phyloP scores from a whole-genome alignment of 129 eudicot species.

The Flaveria linearis region DNA sequence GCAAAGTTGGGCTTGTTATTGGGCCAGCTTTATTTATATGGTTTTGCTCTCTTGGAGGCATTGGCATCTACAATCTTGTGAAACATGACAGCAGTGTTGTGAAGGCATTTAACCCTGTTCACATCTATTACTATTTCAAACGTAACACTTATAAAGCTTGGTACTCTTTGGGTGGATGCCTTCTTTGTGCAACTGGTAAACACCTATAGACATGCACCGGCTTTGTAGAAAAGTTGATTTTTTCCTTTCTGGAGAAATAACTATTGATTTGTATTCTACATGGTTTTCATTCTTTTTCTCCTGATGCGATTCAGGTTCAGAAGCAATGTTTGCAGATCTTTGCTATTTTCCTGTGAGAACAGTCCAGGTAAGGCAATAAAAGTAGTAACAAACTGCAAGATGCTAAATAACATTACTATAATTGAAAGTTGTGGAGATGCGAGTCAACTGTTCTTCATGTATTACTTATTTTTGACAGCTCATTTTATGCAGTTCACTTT shows the following conservation, averaged over 20 bases:
- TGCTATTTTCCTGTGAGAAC: conserved; percentile 95
- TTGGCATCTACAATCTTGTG: conserved; percentile 87
- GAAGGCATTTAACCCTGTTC: conserved; percentile 84
- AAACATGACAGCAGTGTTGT: conserved; percentile 74
- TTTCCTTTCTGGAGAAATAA: neutral
- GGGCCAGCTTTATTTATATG: conserved; percentile 95
- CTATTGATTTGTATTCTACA: conserved; percentile 5
- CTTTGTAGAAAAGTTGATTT: neutral
- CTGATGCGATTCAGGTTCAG: conserved; percentile 69
- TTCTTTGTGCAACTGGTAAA: conserved; percentile 92
- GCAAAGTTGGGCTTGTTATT: conserved; percentile 91
- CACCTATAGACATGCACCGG: conserved; percentile 14
- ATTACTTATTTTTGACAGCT: conserved; percentile 11
- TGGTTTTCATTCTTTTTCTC: conserved; percentile 25
- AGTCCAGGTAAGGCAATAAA: conserved; percentile 63
- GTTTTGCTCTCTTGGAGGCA: conserved; percentile 89
- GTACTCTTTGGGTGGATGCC: conserved; percentile 96
- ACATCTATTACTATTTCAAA: conserved; percentile 79
- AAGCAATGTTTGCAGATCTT: conserved; percentile 99
- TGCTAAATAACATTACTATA: conserved; percentile 5
- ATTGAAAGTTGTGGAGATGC: conserved; percentile 1
- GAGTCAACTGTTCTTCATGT: neutral
- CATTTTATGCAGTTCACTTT: conserved; percentile 70
- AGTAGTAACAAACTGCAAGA: neutral
- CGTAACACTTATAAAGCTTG: conserved; percentile 85